A percentile compares a stretch with the other conserved stretches of the same genome.
phyloP scores from a whole-genome alignment of 805 yeast species.

The Saccharomycopsis sp. region DNA sequence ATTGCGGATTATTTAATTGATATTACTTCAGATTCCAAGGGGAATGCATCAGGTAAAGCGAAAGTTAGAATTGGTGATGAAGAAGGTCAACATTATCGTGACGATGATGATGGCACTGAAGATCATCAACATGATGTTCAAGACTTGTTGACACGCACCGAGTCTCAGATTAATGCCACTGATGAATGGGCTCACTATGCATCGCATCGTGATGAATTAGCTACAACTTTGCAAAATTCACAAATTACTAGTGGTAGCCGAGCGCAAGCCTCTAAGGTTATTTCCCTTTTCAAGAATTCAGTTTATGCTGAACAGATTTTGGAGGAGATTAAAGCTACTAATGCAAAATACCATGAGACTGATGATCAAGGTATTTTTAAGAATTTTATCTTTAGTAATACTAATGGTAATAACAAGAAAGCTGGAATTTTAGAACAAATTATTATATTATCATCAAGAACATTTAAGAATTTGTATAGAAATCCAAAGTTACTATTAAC shows the following conservation, averaged over 20 bases:
- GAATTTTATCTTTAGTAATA: constrained; percentile 10
- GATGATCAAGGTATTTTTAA: constrained; percentile 25
- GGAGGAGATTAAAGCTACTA: constrained; percentile 11
- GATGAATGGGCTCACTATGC: constrained; percentile 86
- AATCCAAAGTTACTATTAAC: constrained; percentile 85
- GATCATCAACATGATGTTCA: constrained; percentile 28
- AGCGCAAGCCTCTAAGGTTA: constrained; percentile 2
- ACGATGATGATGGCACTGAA: constrained; percentile 24
- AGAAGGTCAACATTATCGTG: constrained; percentile 25
- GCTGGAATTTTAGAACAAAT: constrained; percentile 65
- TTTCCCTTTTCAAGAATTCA: constrained; percentile 13
- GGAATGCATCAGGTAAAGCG: constrained; percentile 15
- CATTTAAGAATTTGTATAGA: constrained; percentile 87
- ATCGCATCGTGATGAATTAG: constrained; percentile 61
- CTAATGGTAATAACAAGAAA: constrained; percentile 26
- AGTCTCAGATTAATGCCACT: constrained; percentile 46
- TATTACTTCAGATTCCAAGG: constrained; percentile 59
- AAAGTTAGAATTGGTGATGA: constrained; percentile 24
- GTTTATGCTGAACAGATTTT: constrained; percentile 20
- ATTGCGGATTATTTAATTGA: constrained; percentile 92
- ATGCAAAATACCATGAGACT: constrained; percentile 6
- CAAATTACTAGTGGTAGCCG: constrained; percentile 44
- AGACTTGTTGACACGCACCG: constrained; percentile 24
- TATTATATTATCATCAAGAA: constrained; percentile 69
- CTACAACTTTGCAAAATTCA: constrained; percentile 7